These are phyloP conservation scores for Senna tora DNA, from an alignment of 306 rosid species.

Conservation along the genomic window DNA sequence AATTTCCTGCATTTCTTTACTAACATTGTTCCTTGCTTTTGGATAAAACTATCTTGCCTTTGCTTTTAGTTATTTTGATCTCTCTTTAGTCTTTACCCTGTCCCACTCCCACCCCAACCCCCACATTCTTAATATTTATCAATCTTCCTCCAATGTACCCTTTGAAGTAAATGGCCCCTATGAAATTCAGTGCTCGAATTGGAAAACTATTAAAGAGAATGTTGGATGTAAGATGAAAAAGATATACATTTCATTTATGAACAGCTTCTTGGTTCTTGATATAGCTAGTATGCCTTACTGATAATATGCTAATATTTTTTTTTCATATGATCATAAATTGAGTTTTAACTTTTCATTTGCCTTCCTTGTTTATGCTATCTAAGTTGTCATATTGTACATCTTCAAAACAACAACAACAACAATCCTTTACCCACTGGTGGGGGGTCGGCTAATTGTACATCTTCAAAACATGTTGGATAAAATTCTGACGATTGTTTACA, in stretches of 20 bases:
- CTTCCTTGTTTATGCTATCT: background rate
- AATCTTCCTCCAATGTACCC: conserved; percentile 7
- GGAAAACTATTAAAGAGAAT: background rate
- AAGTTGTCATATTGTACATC: background rate
- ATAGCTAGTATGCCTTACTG: background rate
- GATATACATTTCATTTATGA: background rate
- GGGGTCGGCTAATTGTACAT: too few relatives aligned
- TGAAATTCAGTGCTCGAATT: background rate
- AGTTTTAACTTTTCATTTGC: background rate
- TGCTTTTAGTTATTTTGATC: conserved; percentile 18
- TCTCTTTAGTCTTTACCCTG: conserved; percentile 6
- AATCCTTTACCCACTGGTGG: too few relatives aligned
- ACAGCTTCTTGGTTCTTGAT: background rate
- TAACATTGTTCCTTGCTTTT: background rate
- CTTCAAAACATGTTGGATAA: background rate
- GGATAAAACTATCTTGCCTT: conserved; percentile 4
- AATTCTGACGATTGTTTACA: background rate
- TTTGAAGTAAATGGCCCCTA: conserved; percentile 25
- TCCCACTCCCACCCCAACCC: background rate
- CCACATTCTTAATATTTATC: conserved; percentile 1
- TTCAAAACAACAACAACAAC: too few relatives aligned
- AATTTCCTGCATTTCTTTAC: background rate
- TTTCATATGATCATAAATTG: background rate
- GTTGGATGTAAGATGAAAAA: conserved; percentile 2
- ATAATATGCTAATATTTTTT: background rate